These are phyloP conservation scores for Colletotrichum sp. DNA, from an alignment of 2,329 filamentous ascomycete genomes.

Conservation along the genomic window DNA sequence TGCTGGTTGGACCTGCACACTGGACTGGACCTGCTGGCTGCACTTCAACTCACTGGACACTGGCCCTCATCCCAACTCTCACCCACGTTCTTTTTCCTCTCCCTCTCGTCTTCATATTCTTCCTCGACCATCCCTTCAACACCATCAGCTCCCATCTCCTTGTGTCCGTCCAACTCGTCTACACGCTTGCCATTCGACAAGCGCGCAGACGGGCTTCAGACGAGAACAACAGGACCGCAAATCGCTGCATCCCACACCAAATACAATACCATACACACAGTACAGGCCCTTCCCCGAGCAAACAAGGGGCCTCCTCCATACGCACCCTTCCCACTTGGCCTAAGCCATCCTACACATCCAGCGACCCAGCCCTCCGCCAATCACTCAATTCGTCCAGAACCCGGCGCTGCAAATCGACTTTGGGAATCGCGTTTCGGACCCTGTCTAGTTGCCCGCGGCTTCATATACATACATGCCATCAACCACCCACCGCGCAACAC, in stretches of 20 bases:
- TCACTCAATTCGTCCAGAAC: neutral
- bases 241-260: neutral
- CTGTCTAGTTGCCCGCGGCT: neutral
- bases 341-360: neutral
- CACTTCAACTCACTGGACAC: neutral
- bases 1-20: neutral
- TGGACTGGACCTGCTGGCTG: neutral
- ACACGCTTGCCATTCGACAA: neutral
- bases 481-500: neutral
- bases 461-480: slow-evolving; percentile 16
- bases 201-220: neutral
- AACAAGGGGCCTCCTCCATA: neutral
- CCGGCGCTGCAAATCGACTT: neutral
- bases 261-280: neutral
- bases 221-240: neutral
- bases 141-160: neutral
- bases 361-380: neutral
- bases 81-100: neutral
- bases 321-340: neutral
- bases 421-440: neutral
- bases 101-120: neutral
- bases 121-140: neutral
- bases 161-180: neutral
- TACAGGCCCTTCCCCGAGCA: neutral
- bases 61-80: neutral